Conservation (phyloP, 306 rosid species). For the Gleditsia sinensis region DNA sequence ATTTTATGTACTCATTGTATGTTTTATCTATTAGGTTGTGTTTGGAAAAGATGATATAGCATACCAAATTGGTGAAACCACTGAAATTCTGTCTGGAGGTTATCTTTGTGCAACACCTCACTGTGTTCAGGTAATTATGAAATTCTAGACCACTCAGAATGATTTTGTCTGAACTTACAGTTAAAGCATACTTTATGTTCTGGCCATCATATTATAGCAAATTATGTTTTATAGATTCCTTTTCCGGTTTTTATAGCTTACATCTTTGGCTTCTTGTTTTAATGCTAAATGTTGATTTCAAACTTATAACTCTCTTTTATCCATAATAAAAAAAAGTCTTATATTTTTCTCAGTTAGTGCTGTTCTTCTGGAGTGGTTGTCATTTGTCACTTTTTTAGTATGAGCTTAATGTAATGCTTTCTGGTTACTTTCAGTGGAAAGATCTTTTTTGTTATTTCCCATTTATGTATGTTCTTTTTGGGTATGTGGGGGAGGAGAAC, state of each 20-base stretch:
- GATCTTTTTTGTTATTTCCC: neutral
- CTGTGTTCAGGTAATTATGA: conserved; percentile 74
- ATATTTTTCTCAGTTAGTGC: neutral
- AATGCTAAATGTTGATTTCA: conserved; percentile 18
- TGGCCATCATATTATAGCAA: conserved; percentile 5
- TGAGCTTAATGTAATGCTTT: conserved; percentile 12
- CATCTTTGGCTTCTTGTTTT: neutral
- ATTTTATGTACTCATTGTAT: conserved; percentile 18
- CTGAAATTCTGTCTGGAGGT: conserved; percentile 88
- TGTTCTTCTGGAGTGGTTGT: neutral
- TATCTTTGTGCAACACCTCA: conserved; percentile 97
- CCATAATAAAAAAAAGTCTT: neutral
- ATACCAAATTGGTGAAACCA: conserved; percentile 94
- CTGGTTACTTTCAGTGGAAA: conserved; percentile 14
- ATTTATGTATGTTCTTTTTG: too few relatives aligned
- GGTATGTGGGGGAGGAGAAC: too few relatives aligned
- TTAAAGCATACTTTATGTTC: neutral
- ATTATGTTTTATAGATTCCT: neutral
- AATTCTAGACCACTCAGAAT: neutral
- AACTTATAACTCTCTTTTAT: neutral
- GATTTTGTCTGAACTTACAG: neutral
- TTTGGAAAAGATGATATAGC: conserved; percentile 87
- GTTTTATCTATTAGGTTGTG: conserved; percentile 58
- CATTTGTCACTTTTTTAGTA: conserved; percentile 1
- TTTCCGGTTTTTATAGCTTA: neutral